These are phyloP conservation scores for Coemansia sp. DNA, from an alignment of 192 early-diverging fungal species.

Conservation along the genomic window DNA sequence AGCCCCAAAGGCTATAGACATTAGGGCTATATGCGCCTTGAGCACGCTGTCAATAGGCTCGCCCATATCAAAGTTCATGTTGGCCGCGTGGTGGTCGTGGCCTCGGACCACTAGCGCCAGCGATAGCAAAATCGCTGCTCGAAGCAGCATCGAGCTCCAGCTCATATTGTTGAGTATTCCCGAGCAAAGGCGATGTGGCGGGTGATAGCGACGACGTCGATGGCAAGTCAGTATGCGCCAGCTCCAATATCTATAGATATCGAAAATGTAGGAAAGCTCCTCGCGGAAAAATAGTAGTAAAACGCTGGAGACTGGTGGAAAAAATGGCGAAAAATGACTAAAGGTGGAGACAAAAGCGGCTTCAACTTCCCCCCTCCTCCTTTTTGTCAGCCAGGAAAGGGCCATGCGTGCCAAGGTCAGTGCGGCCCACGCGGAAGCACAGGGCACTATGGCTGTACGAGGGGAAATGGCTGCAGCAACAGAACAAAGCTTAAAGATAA, in stretches of 20 bases:
- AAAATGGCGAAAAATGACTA: neutral
- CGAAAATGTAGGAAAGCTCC: neutral
- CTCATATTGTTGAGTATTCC: neutral
- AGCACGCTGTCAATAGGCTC: constrained; percentile 49
- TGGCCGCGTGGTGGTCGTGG: constrained; percentile 50
- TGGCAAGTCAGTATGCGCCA: neutral
- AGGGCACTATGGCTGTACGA: neutral
- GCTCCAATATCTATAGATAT: neutral
- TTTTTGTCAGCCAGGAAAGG: neutral
- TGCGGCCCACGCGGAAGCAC: neutral
- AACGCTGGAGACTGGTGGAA: neutral
- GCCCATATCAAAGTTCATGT: constrained; percentile 49
- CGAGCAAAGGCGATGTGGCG: neutral
- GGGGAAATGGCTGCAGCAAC: neutral
- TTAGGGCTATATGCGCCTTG: constrained; percentile 47
- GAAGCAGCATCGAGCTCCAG: neutral
- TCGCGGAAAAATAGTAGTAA: neutral
- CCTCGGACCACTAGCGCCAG: constrained; percentile 2
- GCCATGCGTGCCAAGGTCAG: neutral
- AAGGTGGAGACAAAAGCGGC: neutral
- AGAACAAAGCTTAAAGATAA: neutral
- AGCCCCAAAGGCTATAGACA: constrained; percentile 48
- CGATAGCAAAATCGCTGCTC: constrained; percentile 11
- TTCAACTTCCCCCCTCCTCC: neutral
- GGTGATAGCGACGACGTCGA: neutral